These are phyloP conservation scores for Penicillium cataractarum DNA, from an alignment of 495 filamentous ascomycete genomes.

Conservation along the genomic window DNA sequence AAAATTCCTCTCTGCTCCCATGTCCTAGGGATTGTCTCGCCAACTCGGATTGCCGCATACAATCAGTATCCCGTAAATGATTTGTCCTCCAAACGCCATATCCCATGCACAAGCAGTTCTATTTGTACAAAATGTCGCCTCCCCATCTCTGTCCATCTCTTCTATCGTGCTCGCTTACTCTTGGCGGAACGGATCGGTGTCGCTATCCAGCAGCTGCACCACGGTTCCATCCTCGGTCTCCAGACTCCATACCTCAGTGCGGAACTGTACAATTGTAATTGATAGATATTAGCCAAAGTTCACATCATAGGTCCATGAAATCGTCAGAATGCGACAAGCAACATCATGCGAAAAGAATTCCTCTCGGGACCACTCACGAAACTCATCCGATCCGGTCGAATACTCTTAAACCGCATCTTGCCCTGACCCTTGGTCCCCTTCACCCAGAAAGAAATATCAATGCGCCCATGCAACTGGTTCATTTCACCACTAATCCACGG, in stretches of 20 bases:
- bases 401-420: slow-evolving; percentile 80
- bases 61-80: slow-evolving; percentile 16
- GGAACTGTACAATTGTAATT: slow-evolving; percentile 51
- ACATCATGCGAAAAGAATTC: neutral
- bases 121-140: slow-evolving; percentile 32
- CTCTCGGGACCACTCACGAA: slow-evolving; percentile 58
- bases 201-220: slow-evolving; percentile 68
- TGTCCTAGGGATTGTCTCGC: slow-evolving; percentile 5
- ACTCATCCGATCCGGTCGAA: slow-evolving; percentile 71
- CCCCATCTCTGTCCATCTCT: neutral
- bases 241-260: slow-evolving; percentile 77
- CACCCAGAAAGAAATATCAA: slow-evolving; percentile 85
- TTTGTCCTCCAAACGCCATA: slow-evolving; percentile 31
- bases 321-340: neutral
- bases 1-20: neutral
- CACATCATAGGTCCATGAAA: neutral
- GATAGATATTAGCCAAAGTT: neutral
- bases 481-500: slow-evolving; percentile 94
- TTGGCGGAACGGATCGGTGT: slow-evolving; percentile 61
- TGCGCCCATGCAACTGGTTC: slow-evolving; percentile 90
- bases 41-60: neutral
- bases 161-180: slow-evolving; percentile 14
- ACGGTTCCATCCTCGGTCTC: slow-evolving; percentile 65
- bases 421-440: slow-evolving; percentile 76
- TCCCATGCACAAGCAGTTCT: slow-evolving; percentile 29